Base-by-base conservation (phyloP, 139 green algal genomes). In the Auxenochlorella pyrenoidosa region DNA sequence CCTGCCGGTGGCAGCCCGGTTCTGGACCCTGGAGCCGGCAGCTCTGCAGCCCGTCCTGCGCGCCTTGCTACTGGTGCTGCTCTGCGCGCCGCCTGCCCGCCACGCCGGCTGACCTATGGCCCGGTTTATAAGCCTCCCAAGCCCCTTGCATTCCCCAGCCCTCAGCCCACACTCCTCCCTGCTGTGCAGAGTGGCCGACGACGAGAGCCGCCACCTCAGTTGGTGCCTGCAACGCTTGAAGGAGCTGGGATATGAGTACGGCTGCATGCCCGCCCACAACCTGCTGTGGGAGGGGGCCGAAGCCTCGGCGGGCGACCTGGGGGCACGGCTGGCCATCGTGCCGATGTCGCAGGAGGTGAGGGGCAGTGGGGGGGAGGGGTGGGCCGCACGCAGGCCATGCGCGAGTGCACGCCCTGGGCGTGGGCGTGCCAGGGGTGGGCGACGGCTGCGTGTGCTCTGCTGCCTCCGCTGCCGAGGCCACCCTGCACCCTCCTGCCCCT, bases 331-430 rank as follows among this genome's bases (percentile, higher is more conserved):
- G 76, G 96, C 93, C 12, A 87, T 98, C 2, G 93, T 98, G 32
- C 96, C 96, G 30, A 95, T 98, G 94, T 92, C 85, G 0, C 95
- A 98, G 66, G 95, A 98, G 88, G 95, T 85, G 93, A 54, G 0
- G 95, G 96, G 80, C 94, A 96, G 87, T 92, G 89, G 1, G 89
- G 82, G 79, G 16, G 65, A 10, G 24, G 34, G 71, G 6, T 1
- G 40, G 24, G 63, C 24, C 12, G 66, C 32, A 16, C 2, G 66
- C 32, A 22, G 66, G 5, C n/a, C 6, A 21, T 30, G 66, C 36
- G 36, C 70, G n/a, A n/a, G n/a, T n/a, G n/a, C n/a, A n/a, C n/a
- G n/a, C n/a, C n/a, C n/a, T n/a, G n/a, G n/a, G n/a, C n/a, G n/a
- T n/a, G n/a, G n/a, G n/a, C n/a, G n/a, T n/a, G n/a, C n/a, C n/a